These are phyloP conservation scores for Trichoderma parareesei DNA, from an alignment of 495 filamentous ascomycete species.

Conservation along the genomic window DNA sequence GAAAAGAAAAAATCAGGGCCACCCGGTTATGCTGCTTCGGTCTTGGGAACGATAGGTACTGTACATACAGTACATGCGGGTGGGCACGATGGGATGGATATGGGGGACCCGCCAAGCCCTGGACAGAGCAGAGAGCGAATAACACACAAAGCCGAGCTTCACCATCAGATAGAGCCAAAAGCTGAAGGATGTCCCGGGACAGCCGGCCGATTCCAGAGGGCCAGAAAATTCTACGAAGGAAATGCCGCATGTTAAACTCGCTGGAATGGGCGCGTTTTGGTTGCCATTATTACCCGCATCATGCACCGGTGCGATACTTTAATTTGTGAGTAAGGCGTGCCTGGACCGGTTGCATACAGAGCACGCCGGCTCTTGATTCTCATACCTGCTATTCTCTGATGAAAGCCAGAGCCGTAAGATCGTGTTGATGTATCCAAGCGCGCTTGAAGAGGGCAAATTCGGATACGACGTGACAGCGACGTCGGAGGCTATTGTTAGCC, in stretches of 20 bases:
- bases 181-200: neutral
- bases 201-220: neutral
- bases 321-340: neutral
- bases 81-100: neutral
- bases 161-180: neutral
- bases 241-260: neutral
- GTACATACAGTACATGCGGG: no score
- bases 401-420: no score
- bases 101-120: neutral
- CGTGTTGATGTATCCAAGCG: no score
- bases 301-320: neutral
- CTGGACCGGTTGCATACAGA: neutral
- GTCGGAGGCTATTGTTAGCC: slow-evolving; percentile 3
- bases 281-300: neutral
- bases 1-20: neutral
- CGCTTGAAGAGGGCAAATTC: no score
- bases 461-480: neutral
- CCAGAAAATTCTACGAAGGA: slow-evolving; percentile 8
- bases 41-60: no score
- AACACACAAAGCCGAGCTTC: neutral
- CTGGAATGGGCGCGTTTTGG: neutral
- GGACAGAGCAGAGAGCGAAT: neutral
- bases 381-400: neutral
- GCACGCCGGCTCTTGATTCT: neutral
- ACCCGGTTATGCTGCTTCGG: no score